phyloP scores from a whole-genome alignment of 305 asterid species.

The Plantago rigida region DNA sequence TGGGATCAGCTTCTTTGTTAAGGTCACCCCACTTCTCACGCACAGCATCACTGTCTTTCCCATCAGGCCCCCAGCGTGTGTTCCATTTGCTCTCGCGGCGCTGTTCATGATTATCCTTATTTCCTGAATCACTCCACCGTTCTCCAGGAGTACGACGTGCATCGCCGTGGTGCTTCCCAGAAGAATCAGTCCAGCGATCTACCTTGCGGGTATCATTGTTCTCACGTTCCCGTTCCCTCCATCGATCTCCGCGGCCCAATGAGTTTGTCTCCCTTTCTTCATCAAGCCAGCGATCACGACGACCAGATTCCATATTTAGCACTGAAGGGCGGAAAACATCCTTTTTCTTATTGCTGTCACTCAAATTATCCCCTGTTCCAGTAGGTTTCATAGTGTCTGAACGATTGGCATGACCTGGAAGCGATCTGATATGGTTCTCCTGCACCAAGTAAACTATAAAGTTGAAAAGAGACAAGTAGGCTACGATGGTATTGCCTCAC shows the following conservation, averaged over 20 bases:
- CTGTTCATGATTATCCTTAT: slow-evolving; percentile 62
- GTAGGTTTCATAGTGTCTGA: slow-evolving; percentile 42
- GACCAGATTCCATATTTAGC: slow-evolving; percentile 59
- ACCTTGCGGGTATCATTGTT: slow-evolving; percentile 42
- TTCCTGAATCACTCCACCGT: slow-evolving; percentile 64
- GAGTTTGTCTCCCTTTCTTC: slow-evolving; percentile 88
- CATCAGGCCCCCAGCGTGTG: slow-evolving; percentile 84
- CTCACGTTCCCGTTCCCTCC: slow-evolving; percentile 87
- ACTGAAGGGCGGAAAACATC: slow-evolving; percentile 89
- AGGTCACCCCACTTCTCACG: slow-evolving; percentile 63
- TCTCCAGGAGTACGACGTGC: slow-evolving; percentile 62
- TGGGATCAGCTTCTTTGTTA: slow-evolving; percentile 47
- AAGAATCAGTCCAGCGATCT: slow-evolving; percentile 64
- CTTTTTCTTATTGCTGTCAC: slow-evolving; percentile 52
- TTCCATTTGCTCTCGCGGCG: slow-evolving; percentile 88
- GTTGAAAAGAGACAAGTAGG: neutral
- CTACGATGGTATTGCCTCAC: neutral
- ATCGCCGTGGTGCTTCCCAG: slow-evolving; percentile 65
- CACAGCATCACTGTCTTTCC: slow-evolving; percentile 43
- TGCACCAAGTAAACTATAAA: slow-evolving; percentile 25
- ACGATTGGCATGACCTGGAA: slow-evolving; percentile 40
- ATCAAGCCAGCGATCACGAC: slow-evolving; percentile 82
- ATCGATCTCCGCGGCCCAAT: slow-evolving; percentile 55
- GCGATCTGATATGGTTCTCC: slow-evolving; percentile 49
- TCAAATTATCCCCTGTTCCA: slow-evolving; percentile 41